phyloP scores from a whole-genome alignment of 257 asterid genomes.

The Solanum lycopersicoides region DNA sequence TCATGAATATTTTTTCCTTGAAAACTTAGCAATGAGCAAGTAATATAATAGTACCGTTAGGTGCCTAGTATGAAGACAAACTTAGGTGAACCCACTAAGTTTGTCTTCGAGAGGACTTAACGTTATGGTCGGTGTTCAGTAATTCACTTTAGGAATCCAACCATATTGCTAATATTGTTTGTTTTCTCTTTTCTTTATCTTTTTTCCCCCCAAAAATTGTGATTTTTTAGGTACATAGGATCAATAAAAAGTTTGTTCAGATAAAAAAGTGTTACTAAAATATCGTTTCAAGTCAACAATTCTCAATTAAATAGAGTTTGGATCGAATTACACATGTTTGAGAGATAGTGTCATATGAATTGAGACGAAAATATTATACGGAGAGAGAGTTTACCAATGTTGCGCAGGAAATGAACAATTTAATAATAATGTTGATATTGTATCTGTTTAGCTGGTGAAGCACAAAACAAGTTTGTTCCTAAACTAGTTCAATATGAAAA shows the following conservation, averaged over 20 bases:
- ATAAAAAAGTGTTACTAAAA: not conserved
- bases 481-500: not conserved
- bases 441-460: not conserved
- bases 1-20: not conserved
- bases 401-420: not conserved
- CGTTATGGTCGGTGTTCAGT: not conserved
- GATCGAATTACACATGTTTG: rapidly evolving
- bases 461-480: not conserved
- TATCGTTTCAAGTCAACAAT: not conserved
- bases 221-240: not conserved
- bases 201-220: no score
- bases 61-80: not conserved
- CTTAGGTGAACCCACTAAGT: not conserved
- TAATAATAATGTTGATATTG: not conserved
- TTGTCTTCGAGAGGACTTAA: not conserved
- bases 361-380: not conserved
- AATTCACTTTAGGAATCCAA: not conserved
- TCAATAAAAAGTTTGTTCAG: not conserved
- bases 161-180: not conserved
- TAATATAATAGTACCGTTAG: not conserved
- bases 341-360: not conserved
- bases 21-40: not conserved
- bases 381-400: not conserved
- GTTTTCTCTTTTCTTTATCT: not conserved
- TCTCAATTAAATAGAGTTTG: no score